phyloP scores from a whole-genome alignment of 257 asterid species.

The Fraxinus cuspidata region DNA sequence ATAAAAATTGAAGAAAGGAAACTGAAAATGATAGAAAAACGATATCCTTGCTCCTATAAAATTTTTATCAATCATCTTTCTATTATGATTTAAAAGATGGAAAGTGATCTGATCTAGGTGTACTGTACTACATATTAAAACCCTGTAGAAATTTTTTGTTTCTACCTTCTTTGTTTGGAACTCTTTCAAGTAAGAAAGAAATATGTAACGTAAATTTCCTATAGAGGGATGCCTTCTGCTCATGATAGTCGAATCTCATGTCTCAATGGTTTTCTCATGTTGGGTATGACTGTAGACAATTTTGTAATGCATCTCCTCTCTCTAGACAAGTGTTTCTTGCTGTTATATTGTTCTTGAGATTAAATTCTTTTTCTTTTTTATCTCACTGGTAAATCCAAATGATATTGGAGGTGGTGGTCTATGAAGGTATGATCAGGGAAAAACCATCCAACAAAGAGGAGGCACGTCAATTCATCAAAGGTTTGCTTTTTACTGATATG shows the following conservation, averaged over 20 bases:
- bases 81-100: background rate
- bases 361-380: conserved; percentile 16
- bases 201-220: conserved; percentile 1
- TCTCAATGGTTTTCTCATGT: background rate
- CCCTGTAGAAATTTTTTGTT: background rate
- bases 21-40: background rate
- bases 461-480: conserved; percentile 81
- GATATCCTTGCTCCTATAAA: background rate
- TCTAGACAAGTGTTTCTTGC: conserved; percentile 12
- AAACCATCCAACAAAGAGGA: conserved; percentile 90
- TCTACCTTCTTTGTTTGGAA: background rate
- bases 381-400: conserved; percentile 47
- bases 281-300: conserved; percentile 7
- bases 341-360: background rate
- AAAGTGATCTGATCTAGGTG: background rate
- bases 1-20: background rate
- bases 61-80: background rate
- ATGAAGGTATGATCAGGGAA: conserved; percentile 87
- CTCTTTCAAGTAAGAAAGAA: background rate
- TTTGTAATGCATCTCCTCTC: conserved; percentile 5
- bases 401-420: conserved; percentile 89
- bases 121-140: background rate
- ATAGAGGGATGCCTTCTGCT: conserved; percentile 4
- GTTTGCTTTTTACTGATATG: conserved; percentile 35
- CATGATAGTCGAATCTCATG: background rate